Base-by-base conservation (phyloP, 75 land plant genomes). In the Pinus tabuliformis region DNA sequence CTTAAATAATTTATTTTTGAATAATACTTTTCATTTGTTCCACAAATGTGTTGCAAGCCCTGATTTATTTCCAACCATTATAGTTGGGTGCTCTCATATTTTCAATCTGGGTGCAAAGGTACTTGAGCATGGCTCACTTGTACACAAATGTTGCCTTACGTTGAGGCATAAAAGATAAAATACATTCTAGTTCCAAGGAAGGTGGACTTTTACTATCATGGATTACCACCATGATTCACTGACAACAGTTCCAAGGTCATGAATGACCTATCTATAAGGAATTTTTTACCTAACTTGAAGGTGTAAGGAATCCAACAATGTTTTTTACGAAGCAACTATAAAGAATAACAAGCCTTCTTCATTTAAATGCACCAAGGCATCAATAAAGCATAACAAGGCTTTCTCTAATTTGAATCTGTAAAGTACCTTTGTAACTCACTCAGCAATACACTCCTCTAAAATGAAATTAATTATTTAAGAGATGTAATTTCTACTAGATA, bases 161-260 rank as follows among this genome's bases (percentile, higher is more conserved):
- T 9, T 68, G 71, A 42, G 71, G n/a, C 71, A 68, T 21, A 49
- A 7, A 49, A 68, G 36, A 36, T 42, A 20, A 13, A 68, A 13
- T 42, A 21, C 71, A 68, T 68, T 52, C 52, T 42, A n/a, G 42
- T 68, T 7, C 49, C 71, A 68, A 17, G 18, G 36, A 66, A 36
- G 52, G 20, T 20, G 7, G n/a, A 18, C 22, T 8, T 42, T 11
- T 45, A 52, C n/a, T 20, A 37, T 68, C 52, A 68, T 68, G 71
- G 71, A 42, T 42, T 42, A 52, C 39, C 6, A n/a, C 52, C 71
- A 68, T 17, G 68, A 64, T 39, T 68, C 71, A 68, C 12, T 45
- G 11, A 37, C 71, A 68, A 37, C 45, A 68, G 71, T 68, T 37
- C 7, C 71, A 68, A 68, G 42, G 71, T 14, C 52, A 36, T 68